Evolutionary conservation across 176 grass and related monocot genomes (phyloP).

Genomic region (Luzula sylvatica): DNA sequence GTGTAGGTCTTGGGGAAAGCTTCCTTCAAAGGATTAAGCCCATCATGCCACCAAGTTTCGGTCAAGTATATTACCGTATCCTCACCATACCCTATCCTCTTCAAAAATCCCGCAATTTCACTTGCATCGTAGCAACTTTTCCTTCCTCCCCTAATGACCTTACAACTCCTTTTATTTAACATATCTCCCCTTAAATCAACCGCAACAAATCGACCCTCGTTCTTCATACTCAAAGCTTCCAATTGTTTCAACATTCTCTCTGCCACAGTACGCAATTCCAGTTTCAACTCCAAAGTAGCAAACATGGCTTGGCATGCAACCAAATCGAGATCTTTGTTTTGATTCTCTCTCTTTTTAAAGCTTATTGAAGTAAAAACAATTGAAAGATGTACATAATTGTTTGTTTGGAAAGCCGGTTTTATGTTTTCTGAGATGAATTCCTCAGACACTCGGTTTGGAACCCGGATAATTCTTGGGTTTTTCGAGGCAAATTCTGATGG

Average conservation of each 20-base stretch:
- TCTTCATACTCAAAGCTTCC: constrained; percentile 49
- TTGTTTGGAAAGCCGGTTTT: constrained; percentile 56
- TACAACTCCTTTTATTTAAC: constrained; percentile 62
- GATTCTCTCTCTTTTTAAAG: constrained; percentile 39
- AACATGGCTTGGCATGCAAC: constrained; percentile 81
- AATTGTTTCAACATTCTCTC: constrained; percentile 54
- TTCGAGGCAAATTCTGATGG: constrained; percentile 48
- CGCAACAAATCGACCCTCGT: constrained; percentile 39
- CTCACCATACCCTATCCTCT: constrained; percentile 45
- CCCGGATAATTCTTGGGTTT: constrained; percentile 55
- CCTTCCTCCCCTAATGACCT: constrained; percentile 31
- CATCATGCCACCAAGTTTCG: constrained; percentile 64
- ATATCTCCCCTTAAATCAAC: constrained; percentile 55
- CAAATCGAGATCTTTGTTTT: constrained; percentile 49
- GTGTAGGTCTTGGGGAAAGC: constrained; percentile 70
- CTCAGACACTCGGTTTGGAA: constrained; percentile 56
- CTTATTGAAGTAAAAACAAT: constrained; percentile 57
- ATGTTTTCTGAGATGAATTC: constrained; percentile 54
- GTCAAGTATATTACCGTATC: constrained; percentile 73
- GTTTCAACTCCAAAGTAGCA: constrained; percentile 51
- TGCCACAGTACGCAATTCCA: constrained; percentile 42
- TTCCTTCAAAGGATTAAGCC: constrained; percentile 48
- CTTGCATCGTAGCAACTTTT: constrained; percentile 62
- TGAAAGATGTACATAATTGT: constrained; percentile 55
- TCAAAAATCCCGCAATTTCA: constrained; percentile 59